Base-by-base conservation (phyloP, 768 basidiomycete species). In the Psilocybe cubensis region DNA sequence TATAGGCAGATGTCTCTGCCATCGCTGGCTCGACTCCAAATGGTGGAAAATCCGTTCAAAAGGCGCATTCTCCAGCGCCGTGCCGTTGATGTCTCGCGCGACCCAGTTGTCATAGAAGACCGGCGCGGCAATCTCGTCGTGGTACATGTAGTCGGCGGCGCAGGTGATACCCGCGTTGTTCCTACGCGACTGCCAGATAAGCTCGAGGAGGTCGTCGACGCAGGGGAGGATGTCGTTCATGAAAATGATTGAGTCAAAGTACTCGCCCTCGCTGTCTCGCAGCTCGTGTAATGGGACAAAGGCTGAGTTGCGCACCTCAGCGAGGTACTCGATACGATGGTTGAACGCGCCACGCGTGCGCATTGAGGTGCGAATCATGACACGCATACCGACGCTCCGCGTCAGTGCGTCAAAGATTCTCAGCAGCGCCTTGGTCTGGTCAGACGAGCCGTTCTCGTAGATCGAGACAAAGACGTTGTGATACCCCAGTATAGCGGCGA, bases 21-120 rank as follows among this genome's bases (percentile, higher is more conserved):
- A 99, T 27, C 94, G 85, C 42, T 84, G 78, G 11, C 86, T 83
- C 1, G 91, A 91, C 23, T 85, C 74, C 4, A 80, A 70, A 66
- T 98, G 88, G 69, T 94, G 95, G 82, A 99, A 97, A 60, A 99
- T 88, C 57, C 81, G 73, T 71, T 98, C 96, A 63, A 99, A 99
- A 0, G 96, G 96, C 0, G 95, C 95, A 70, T 99, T 99, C 73
- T 99, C 96, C 51, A 99, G 82, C 0, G 96, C 96, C 0, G 96
- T 98, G 21, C 96, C 96, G 73, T 99, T 99, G 79, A 99, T 93
- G 72, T 99, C 96, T 38, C 96, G 84, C 1, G 96, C 95, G 20
- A 99, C 96, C 96, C 96, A 98, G 72, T 95, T 96, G 70, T 94
- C 93, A 76, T 98, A 98, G 72, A 98, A 98, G 17, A 98, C 96